A percentile compares a stretch with the other conserved stretches of the same genome.
Conservation (phyloP, 352 stramenopile species). For the Pythium rhizo-oryzae region DNA sequence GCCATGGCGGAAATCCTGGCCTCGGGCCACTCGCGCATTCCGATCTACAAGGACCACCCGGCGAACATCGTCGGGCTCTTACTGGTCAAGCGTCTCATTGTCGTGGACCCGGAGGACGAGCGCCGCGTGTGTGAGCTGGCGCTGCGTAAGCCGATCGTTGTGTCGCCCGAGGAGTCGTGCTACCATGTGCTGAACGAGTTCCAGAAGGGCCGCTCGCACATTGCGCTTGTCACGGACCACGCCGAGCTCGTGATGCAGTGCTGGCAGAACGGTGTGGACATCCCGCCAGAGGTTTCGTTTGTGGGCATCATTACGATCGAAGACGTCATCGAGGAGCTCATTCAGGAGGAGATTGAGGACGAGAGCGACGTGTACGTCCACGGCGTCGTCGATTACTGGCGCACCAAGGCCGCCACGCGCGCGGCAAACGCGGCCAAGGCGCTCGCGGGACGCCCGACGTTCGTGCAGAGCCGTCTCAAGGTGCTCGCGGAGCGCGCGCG, state of each 20-base stretch:
- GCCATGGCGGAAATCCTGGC: slow-evolving; percentile 84
- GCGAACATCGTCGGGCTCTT: slow-evolving; percentile 85
- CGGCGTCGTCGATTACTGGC: slow-evolving; percentile 63
- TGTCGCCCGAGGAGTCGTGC: slow-evolving; percentile 79
- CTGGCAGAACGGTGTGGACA: slow-evolving; percentile 49
- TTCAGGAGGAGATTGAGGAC: slow-evolving; percentile 91
- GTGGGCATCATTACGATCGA: slow-evolving; percentile 93
- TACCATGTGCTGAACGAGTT: slow-evolving; percentile 92
- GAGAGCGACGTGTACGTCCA: slow-evolving; percentile 80
- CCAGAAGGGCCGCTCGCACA: slow-evolving; percentile 85
- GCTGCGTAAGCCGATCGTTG: slow-evolving; percentile 79
- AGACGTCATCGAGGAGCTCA: slow-evolving; percentile 91
- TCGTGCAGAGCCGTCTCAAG: slow-evolving; percentile 39
- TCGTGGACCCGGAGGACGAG: slow-evolving; percentile 84
- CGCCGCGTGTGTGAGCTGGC: slow-evolving; percentile 63
- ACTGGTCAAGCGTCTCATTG: slow-evolving; percentile 90
- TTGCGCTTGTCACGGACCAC: slow-evolving; percentile 79
- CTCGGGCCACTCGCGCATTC: slow-evolving; percentile 88
- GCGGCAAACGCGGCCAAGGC: background rate
- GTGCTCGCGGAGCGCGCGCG: slow-evolving; percentile 51
- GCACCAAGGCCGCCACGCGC: slow-evolving; percentile 30
- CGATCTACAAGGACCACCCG: slow-evolving; percentile 79
- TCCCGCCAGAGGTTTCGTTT: slow-evolving; percentile 56
- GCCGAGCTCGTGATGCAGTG: slow-evolving; percentile 49
- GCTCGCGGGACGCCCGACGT: background rate